phyloP scores from a whole-genome alignment of 495 filamentous ascomycete species.

The Elasticomyces elasticus region DNA sequence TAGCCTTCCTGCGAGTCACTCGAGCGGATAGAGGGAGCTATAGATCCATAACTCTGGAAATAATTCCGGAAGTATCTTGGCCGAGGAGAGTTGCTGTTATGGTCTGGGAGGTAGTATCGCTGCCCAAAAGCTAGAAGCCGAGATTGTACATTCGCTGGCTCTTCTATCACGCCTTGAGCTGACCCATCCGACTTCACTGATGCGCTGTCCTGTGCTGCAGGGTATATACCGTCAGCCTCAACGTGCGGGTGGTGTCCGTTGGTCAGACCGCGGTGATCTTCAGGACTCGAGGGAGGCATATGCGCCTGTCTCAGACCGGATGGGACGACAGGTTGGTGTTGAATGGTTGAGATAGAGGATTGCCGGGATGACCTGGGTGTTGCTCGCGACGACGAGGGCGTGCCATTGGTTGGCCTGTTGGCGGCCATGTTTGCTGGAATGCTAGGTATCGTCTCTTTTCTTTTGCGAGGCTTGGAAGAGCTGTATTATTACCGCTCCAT shows the following conservation, averaged over 20 bases:
- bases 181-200: background rate
- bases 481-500: no score
- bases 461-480: no score
- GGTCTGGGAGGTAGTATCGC: slow-evolving; percentile 37
- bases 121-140: slow-evolving; percentile 23
- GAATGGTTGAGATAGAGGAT: slow-evolving; percentile 3
- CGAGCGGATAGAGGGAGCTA: slow-evolving; percentile 22
- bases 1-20: slow-evolving; percentile 25
- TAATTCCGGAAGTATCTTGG: slow-evolving; percentile 38
- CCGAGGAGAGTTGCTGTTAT: slow-evolving; percentile 74
- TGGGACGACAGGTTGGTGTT: slow-evolving; percentile 7
- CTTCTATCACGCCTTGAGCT: slow-evolving; percentile 5
- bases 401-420: background rate
- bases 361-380: background rate
- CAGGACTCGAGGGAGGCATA: slow-evolving; percentile 14
- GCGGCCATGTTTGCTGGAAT: no score
- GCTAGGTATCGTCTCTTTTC: no score
- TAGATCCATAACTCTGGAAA: slow-evolving; percentile 37
- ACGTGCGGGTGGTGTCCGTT: background rate
- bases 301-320: slow-evolving; percentile 10
- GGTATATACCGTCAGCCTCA: slow-evolving; percentile 4
- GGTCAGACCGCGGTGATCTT: background rate
- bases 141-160: slow-evolving; percentile 11
- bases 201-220: background rate
- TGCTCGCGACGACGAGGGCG: background rate